Base-by-base conservation (phyloP, 805 yeast genomes). In the Saccharomycopsis guyanensis region DNA sequence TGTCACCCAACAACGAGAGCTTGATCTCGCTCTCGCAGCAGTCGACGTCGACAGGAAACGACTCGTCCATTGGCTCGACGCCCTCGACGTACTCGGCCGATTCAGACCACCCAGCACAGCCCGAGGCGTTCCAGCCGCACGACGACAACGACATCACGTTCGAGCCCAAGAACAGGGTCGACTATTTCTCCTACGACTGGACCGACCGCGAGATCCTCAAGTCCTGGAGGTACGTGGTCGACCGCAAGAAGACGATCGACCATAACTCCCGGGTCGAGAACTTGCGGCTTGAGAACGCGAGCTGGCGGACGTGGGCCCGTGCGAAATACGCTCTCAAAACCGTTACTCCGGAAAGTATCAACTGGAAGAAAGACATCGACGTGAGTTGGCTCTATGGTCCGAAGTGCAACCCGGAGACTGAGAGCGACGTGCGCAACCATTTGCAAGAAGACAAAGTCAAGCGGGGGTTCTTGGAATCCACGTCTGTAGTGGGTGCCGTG, bases 361-460 rank as follows among this genome's bases (percentile, higher is more conserved):
- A 93, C 63, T 93, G 99, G 99, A 79, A 87, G 38, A 93, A 94
- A 65, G 99, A 93, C 57, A 82, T 83, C 49, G 99, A 93, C 62
- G 96, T 93, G 8, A 88, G 97, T 1, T 93, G 98, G 98, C 73
- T 93, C 12, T 93, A 91, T 65, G 99, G 99, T 1, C 99, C 99
- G 3, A 50, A 50, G 29, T 50, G 53, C 35, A 42, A 43, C 7
- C 51, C 53, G 8, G 53, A 50, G 31, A 47, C 53, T 13, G 53
- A 50, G 40, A 43, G 49, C 41, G 53, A 43, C 45, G 51, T 48
- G 3, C 19, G 48, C n/a, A 50, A 47, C 24, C 42, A 47, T 33
- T 42, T 47, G 24, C 46, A 43, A 31, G 49, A 47, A 39, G 31
- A 44, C 23, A 23, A 29, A 27, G 15, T 8, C 24, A 19, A 29